Evolutionary conservation across 257 asterid species (phyloP).

Genomic region (Solanum corneliomulleri): DNA sequence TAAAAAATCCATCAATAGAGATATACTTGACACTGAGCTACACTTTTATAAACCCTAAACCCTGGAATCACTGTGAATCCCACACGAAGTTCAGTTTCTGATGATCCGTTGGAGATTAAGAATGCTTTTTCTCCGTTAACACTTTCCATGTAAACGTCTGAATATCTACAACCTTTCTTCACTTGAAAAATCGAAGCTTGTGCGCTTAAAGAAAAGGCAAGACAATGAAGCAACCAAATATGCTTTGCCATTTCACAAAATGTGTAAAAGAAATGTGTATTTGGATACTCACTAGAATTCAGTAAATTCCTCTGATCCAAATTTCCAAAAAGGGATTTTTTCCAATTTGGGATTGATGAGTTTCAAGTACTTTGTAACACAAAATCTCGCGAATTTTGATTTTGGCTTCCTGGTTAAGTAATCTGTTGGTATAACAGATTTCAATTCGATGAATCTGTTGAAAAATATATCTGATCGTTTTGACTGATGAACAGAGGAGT

Average conservation of each 20-base stretch:
- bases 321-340: constrained; percentile 40
- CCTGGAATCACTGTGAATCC: constrained; percentile 67
- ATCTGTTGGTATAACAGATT: constrained; percentile 29
- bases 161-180: constrained; percentile 34
- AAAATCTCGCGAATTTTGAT: constrained; percentile 44
- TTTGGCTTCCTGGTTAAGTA: constrained; percentile 61
- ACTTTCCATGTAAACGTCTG: constrained; percentile 73
- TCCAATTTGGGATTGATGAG: constrained; percentile 59
- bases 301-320: constrained; percentile 28
- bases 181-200: constrained; percentile 44
- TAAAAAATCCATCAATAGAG: constrained; percentile 4
- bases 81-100: constrained; percentile 31
- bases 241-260: constrained; percentile 71
- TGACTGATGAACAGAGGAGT: constrained; percentile 9
- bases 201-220: constrained; percentile 44
- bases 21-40: constrained; percentile 42
- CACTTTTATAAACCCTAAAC: constrained; percentile 23
- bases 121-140: constrained; percentile 44
- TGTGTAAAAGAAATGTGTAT: constrained; percentile 35
- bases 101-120: constrained; percentile 3
- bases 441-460: constrained; percentile 37
- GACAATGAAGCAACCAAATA: constrained; percentile 66
- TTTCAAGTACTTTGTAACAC: constrained; percentile 33
- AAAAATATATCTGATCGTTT: constrained; percentile 3
- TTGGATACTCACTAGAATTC: constrained; percentile 41